Evolutionary conservation across 2,329 filamentous ascomycete species (phyloP).

Genomic region (Mycosphaerella arachidis): DNA sequence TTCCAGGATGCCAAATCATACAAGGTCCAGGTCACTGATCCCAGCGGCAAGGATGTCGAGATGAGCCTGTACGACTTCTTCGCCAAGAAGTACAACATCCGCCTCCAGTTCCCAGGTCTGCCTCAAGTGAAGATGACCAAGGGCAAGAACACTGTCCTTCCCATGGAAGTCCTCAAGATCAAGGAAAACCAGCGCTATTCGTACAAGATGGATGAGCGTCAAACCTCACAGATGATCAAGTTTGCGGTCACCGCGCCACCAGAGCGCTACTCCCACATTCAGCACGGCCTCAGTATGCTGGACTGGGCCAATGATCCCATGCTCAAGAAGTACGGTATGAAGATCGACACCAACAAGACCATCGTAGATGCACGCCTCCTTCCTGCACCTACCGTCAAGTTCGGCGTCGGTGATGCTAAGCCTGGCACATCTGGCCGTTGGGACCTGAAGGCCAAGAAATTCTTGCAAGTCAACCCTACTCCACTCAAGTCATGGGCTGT

Average conservation of each 20-base stretch:
- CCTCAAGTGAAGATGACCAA: slow-evolving; percentile 58
- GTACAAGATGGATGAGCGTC: slow-evolving; percentile 54
- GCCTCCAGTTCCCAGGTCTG: slow-evolving; percentile 44
- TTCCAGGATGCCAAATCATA: slow-evolving; percentile 41
- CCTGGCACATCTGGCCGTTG: slow-evolving; percentile 71
- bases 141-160: slow-evolving; percentile 45
- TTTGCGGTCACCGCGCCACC: slow-evolving; percentile 77
- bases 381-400: slow-evolving; percentile 65
- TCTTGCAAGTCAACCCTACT: slow-evolving; percentile 58
- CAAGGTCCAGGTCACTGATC: slow-evolving; percentile 38
- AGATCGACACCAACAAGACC: slow-evolving; percentile 61
- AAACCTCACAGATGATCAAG: slow-evolving; percentile 87
- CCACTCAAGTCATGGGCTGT: slow-evolving; percentile 70
- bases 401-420: slow-evolving; percentile 50
- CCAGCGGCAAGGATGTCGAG: slow-evolving; percentile 33
- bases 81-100: slow-evolving; percentile 48
- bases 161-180: slow-evolving; percentile 53
- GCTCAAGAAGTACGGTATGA: slow-evolving; percentile 68
- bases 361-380: slow-evolving; percentile 65
- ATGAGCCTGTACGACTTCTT: slow-evolving; percentile 59
- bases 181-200: slow-evolving; percentile 54
- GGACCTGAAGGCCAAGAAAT: slow-evolving; percentile 80
- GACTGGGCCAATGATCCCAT: slow-evolving; percentile 66
- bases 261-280: slow-evolving; percentile 64
- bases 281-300: slow-evolving; percentile 61